Conservation (phyloP, 805 yeast genomes). For the Komagataella pseudopastoris region DNA sequence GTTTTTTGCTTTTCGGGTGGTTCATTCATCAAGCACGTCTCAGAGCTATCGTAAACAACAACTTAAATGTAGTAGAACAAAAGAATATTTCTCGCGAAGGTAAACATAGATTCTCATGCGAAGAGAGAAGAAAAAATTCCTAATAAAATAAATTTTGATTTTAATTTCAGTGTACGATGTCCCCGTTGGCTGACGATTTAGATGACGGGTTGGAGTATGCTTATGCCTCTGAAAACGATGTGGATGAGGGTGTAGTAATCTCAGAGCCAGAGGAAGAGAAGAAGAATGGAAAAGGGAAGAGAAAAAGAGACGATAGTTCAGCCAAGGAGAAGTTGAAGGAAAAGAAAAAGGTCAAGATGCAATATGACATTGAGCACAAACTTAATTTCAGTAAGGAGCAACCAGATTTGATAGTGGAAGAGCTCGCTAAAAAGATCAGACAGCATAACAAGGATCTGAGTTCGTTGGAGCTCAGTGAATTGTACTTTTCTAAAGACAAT, state of each 20-base stretch:
- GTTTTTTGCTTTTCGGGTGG: background rate
- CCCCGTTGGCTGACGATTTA: slow-evolving; percentile 48
- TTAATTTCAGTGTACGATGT: background rate
- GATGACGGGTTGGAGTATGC: slow-evolving; percentile 67
- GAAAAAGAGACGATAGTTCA: slow-evolving; percentile 11
- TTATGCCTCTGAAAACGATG: slow-evolving; percentile 24
- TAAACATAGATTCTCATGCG: background rate
- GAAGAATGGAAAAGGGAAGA: slow-evolving; percentile 11
- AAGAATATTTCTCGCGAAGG: background rate
- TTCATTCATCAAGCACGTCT: background rate
- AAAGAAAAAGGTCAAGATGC: slow-evolving; percentile 57
- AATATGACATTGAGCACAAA: slow-evolving; percentile 48
- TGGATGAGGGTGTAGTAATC: slow-evolving; percentile 22
- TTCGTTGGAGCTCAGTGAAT: slow-evolving; percentile 60
- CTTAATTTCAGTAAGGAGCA: slow-evolving; percentile 36
- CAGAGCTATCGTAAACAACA: background rate
- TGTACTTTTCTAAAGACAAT: slow-evolving; percentile 37
- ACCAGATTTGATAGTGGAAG: slow-evolving; percentile 54
- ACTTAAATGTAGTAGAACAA: background rate
- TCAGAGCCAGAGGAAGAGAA: slow-evolving; percentile 16
- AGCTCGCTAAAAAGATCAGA: slow-evolving; percentile 46
- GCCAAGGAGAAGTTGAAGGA: slow-evolving; percentile 33
- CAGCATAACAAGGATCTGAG: slow-evolving; percentile 53
- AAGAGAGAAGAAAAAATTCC: background rate
- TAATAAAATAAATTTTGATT: background rate